phyloP scores from a whole-genome alignment of 164 flowering plant genomes.

The Macadamia integrifolia region DNA sequence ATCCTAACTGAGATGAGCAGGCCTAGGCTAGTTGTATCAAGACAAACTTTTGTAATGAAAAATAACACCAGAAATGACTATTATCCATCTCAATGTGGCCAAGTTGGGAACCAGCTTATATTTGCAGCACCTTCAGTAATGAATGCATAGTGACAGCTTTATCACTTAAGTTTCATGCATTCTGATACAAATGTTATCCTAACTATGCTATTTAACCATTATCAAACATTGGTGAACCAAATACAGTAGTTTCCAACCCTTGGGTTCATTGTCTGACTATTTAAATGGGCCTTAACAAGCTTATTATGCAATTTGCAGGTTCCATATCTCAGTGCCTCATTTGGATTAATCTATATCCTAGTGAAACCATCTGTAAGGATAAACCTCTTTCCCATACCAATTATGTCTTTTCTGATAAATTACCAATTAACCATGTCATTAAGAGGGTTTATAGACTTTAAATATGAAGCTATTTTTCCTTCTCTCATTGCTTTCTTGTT shows the following conservation, averaged over 20 bases:
- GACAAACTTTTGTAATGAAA: not conserved
- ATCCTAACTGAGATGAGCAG: not conserved
- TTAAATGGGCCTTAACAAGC: not conserved
- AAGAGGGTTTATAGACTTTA: not conserved
- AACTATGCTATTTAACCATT: not conserved
- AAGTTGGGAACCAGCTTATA: not conserved
- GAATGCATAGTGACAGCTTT: no score
- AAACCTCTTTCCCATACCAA: not conserved
- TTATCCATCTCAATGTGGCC: not conserved
- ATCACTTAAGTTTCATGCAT: not conserved
- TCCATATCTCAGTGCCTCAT: slow-evolving; percentile 77
- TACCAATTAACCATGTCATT: not conserved
- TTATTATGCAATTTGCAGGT: slow-evolving; percentile 42
- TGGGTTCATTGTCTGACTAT: not conserved
- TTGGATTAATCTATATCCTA: slow-evolving; percentile 70
- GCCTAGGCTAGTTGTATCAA: not conserved
- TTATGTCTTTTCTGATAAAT: not conserved
- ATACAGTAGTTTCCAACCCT: not conserved
- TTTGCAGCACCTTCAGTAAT: not conserved
- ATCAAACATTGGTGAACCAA: not conserved
- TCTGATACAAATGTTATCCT: not conserved
- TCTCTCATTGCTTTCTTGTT: not conserved
- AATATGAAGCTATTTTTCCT: not conserved
- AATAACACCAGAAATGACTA: not conserved
- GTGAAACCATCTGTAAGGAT: slow-evolving; percentile 45